Conservation (phyloP, 1,139 yeast species). For the Pichia kudriavzevii region DNA sequence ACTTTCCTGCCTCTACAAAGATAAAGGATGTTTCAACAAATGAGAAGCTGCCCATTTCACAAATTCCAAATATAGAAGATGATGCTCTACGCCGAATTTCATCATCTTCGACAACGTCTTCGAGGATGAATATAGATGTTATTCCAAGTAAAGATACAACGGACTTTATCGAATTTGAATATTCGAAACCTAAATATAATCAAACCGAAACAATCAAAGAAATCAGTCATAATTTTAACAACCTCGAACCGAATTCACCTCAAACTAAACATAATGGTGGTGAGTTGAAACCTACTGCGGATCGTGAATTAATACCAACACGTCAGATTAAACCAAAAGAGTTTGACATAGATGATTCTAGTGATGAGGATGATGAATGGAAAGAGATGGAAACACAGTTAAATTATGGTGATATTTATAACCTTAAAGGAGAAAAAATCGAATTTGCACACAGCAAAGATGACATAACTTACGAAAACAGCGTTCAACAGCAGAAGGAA, state of each 20-base stretch:
- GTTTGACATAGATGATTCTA: conserved; percentile 12
- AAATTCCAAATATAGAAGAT: conserved; percentile 1
- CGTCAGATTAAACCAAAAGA: conserved; percentile 7
- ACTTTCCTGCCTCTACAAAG: too few species aligned
- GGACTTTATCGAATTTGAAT: conserved; percentile 17
- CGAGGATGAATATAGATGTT: conserved; percentile 10
- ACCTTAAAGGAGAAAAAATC: conserved; percentile 44
- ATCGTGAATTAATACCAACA: not conserved
- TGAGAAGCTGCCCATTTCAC: conserved; percentile 3
- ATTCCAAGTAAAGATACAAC: not conserved
- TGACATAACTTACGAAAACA: conserved; percentile 12
- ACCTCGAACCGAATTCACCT: conserved; percentile 6
- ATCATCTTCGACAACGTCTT: too few species aligned
- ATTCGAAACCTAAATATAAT: conserved; percentile 7
- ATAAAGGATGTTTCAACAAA: too few species aligned
- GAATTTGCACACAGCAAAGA: conserved; percentile 27
- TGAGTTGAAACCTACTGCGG: too few species aligned
- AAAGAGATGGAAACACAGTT: conserved; percentile 47
- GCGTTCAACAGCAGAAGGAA: conserved; percentile 7
- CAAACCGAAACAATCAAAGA: conserved; percentile 13
- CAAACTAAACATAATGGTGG: not conserved
- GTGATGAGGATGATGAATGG: conserved; percentile 35
- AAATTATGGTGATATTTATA: conserved; percentile 40
- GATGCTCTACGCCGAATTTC: too few species aligned
- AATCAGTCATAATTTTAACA: conserved; percentile 14